phyloP scores from a whole-genome alignment of 805 yeast genomes.

The Saccharomycopsis fermentans region DNA sequence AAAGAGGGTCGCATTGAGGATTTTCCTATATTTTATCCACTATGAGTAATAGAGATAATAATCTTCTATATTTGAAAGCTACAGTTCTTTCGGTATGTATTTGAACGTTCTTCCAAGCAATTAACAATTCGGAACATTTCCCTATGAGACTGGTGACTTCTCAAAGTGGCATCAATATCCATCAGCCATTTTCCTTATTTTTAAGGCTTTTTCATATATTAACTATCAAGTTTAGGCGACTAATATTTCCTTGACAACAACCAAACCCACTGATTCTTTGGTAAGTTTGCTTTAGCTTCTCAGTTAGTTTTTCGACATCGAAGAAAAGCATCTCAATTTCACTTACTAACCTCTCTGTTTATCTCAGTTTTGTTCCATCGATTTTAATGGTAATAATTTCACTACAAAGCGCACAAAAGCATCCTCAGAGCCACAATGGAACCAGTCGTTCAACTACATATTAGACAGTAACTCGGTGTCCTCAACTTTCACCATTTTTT shows the following conservation, averaged over 20 bases:
- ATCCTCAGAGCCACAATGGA: constrained; percentile 10
- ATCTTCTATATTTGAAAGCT: neutral
- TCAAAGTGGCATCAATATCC: too few species aligned
- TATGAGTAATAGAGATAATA: neutral
- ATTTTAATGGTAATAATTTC: constrained; percentile 7
- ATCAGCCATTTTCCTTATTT: too few species aligned
- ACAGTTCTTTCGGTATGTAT: neutral
- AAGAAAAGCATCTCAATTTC: too few species aligned
- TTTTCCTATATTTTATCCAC: neutral
- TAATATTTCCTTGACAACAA: neutral
- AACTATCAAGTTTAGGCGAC: neutral
- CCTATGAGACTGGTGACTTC: too few species aligned
- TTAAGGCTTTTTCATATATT: too few species aligned
- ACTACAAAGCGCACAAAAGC: constrained; percentile 8
- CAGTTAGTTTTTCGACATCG: neutral
- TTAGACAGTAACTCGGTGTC: neutral
- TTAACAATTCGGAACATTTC: neutral
- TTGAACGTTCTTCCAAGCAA: too few species aligned
- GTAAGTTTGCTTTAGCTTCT: neutral
- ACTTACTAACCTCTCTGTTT: neutral
- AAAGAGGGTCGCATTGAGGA: neutral
- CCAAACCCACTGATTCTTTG: neutral
- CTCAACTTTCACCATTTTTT: constrained; percentile 11
- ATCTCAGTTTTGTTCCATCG: constrained; percentile 7
- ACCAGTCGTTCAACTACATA: constrained; percentile 3